Conservation (phyloP, 176 grass and related monocot species). For the Urochloa ruziziensis region DNA sequence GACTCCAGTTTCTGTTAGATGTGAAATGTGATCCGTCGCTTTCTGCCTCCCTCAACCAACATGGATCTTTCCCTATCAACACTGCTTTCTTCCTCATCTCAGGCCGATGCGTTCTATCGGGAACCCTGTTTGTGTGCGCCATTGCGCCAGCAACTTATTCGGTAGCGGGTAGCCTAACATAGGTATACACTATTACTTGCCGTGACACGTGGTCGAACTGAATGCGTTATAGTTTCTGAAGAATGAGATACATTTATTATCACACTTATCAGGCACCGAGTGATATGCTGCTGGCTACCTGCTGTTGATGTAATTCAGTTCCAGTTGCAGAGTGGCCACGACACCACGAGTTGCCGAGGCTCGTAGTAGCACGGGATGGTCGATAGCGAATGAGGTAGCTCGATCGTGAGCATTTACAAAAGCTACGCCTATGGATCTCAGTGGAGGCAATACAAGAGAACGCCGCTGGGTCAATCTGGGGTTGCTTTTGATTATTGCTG, state of each 20-base stretch:
- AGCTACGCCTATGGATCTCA: too few species aligned
- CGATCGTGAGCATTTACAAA: too few species aligned
- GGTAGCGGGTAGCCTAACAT: not conserved
- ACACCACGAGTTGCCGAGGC: too few species aligned
- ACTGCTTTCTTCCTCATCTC: not conserved
- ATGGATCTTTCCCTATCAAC: not conserved
- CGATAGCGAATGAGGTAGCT: too few species aligned
- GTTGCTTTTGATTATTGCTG: not conserved
- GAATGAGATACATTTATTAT: not conserved
- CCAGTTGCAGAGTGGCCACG: not conserved
- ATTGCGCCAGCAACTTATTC: not conserved
- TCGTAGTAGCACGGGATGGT: too few species aligned
- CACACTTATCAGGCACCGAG: not conserved
- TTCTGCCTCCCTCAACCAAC: not conserved
- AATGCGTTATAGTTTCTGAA: not conserved
- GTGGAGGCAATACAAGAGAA: not conserved
- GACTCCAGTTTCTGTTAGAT: not conserved
- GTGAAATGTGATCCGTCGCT: not conserved
- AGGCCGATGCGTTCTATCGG: not conserved
- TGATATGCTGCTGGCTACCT: too few species aligned
- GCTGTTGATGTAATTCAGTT: not conserved
- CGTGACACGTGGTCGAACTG: not conserved
- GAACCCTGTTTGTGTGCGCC: not conserved
- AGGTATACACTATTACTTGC: not conserved
- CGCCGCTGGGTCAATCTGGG: not conserved